These are phyloP conservation scores for Colletotrichum sp. DNA, from an alignment of 2,329 filamentous ascomycete genomes.

Conservation along the genomic window DNA sequence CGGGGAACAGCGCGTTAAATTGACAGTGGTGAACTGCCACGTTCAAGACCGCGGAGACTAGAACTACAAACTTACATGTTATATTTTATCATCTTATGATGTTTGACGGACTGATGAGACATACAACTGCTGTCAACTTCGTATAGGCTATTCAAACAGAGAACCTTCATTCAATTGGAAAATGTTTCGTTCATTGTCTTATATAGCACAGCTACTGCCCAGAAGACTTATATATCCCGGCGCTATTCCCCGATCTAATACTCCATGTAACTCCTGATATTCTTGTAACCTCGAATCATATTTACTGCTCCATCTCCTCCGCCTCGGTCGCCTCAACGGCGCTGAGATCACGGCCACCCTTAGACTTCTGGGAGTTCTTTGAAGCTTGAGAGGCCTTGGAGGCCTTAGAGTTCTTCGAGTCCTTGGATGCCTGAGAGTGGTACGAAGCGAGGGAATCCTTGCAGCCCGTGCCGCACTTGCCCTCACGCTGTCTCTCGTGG, in stretches of 20 bases:
- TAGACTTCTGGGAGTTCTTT: background rate
- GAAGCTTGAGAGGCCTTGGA: background rate
- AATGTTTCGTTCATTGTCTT: background rate
- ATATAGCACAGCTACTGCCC: background rate
- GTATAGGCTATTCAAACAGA: background rate
- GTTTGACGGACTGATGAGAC: background rate
- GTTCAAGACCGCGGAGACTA: background rate
- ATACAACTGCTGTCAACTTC: background rate
- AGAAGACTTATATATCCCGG: background rate
- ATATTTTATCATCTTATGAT: background rate
- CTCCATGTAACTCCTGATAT: background rate
- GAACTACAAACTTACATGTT: background rate
- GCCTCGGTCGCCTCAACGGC: background rate
- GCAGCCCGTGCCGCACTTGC: background rate
- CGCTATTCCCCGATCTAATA: background rate
- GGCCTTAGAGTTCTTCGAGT: background rate
- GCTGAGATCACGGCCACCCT: background rate
- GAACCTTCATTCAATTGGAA: background rate
- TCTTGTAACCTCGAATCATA: background rate
- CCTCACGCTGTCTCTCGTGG: background rate
- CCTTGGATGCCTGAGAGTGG: slow-evolving; percentile 1
- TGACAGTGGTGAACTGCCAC: background rate
- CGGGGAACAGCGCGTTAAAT: no score
- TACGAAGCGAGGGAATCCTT: background rate
- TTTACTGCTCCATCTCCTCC: background rate